Conservation (phyloP, 441 rosid genomes). For the Biscutella laevigata region DNA sequence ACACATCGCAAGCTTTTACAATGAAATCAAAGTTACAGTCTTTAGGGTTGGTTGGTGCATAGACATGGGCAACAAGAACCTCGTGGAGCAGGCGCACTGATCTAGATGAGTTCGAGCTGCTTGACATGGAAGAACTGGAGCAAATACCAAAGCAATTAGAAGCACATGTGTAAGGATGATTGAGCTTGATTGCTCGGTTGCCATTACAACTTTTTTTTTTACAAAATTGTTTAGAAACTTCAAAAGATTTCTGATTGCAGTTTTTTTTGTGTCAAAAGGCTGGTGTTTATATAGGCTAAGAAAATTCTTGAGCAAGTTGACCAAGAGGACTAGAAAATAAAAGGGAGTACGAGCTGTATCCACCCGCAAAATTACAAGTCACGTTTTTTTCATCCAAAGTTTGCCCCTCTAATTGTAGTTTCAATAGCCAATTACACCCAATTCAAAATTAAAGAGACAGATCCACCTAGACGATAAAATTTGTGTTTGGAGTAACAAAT, state of each 20-base stretch:
- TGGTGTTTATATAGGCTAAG: neutral
- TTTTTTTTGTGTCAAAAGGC: too few relatives aligned
- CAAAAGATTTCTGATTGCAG: neutral
- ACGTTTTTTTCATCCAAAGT: too few relatives aligned
- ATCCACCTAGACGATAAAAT: too few relatives aligned
- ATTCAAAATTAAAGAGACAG: too few relatives aligned
- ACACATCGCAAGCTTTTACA: neutral
- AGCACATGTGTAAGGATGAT: constrained; percentile 1
- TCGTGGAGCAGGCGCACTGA: constrained; percentile 18
- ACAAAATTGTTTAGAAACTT: neutral
- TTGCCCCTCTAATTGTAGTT: too few relatives aligned
- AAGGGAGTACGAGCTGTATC: too few relatives aligned
- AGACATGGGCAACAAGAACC: constrained; percentile 18
- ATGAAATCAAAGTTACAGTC: neutral
- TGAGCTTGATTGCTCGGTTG: neutral
- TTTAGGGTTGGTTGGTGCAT: neutral
- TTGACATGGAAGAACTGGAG: constrained; percentile 14
- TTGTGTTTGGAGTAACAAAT: too few relatives aligned
- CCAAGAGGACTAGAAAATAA: neutral
- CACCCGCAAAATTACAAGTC: too few relatives aligned
- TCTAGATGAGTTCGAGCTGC: constrained; percentile 9
- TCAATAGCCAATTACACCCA: too few relatives aligned
- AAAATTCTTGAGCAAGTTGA: neutral
- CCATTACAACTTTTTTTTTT: neutral
- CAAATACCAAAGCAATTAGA: constrained; percentile 11